Evolutionary conservation across 2,329 filamentous ascomycete genomes (phyloP).

Genomic region (Xenosphaeropsis pyriputrescens): DNA sequence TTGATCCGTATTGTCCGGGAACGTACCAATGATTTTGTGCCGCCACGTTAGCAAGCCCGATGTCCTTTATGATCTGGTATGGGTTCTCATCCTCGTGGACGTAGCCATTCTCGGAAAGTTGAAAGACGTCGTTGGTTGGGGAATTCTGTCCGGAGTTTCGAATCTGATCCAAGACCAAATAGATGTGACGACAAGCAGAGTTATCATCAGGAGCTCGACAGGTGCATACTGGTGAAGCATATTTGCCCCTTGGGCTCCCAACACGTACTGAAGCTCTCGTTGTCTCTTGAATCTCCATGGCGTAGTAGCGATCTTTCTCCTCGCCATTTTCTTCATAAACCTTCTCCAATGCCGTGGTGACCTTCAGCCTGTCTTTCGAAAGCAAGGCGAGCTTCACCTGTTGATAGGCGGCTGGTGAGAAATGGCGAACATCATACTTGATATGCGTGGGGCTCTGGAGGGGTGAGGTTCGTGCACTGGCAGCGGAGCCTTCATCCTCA

Average conservation of each 20-base stretch:
- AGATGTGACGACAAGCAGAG: constrained; percentile 1
- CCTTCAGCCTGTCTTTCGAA: no score
- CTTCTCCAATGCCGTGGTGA: no score
- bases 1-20: background rate
- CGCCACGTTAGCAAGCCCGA: background rate
- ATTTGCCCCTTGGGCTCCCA: background rate
- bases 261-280: constrained; percentile 1
- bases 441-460: no score
- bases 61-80: background rate
- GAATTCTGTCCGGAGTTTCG: background rate
- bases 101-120: background rate
- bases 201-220: background rate
- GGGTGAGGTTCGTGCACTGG: no score
- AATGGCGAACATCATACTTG: no score
- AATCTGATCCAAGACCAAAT: constrained; percentile 3
- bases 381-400: no score
- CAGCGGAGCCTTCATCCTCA: no score
- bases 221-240: background rate
- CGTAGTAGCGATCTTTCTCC: constrained; percentile 1
- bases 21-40: constrained; percentile 1
- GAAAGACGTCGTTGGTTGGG: background rate
- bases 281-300: constrained; percentile 2
- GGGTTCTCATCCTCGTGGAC: background rate
- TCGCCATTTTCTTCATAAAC: background rate
- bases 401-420: no score